Percentiles rank a stretch among this genome's conserved stretches.
Evolutionary conservation across 2,329 filamentous ascomycete species (phyloP).

Genomic region (Dothideomycetidae sp.): DNA sequence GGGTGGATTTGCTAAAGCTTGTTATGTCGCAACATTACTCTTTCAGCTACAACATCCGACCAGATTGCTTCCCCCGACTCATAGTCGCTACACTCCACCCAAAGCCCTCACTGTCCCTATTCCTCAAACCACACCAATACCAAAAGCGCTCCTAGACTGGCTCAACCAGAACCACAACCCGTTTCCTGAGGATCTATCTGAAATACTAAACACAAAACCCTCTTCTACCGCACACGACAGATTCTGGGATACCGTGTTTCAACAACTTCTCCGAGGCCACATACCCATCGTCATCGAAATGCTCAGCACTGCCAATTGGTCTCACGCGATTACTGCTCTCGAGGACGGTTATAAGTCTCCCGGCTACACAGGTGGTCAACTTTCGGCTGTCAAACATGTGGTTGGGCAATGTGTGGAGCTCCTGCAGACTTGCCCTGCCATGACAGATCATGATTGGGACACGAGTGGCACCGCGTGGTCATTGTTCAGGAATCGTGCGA

Average conservation of each 20-base stretch:
- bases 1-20: slow-evolving; percentile 55
- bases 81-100: slow-evolving; percentile 10
- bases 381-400: slow-evolving; percentile 65
- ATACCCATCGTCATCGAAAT: slow-evolving; percentile 52
- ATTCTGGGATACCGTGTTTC: slow-evolving; percentile 79
- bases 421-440: slow-evolving; percentile 58
- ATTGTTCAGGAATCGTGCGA: slow-evolving; percentile 63
- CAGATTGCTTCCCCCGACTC: slow-evolving; percentile 18
- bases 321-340: slow-evolving; percentile 50
- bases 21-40: slow-evolving; percentile 62
- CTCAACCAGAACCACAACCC: slow-evolving; percentile 60
- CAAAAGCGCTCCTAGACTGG: slow-evolving; percentile 73
- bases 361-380: slow-evolving; percentile 59
- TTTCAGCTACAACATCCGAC: slow-evolving; percentile 62
- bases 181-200: slow-evolving; percentile 51
- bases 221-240: slow-evolving; percentile 61
- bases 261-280: slow-evolving; percentile 59
- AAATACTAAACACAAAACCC: slow-evolving; percentile 49
- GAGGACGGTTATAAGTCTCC: slow-evolving; percentile 44
- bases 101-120: slow-evolving; percentile 6
- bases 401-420: slow-evolving; percentile 53
- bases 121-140: slow-evolving; percentile 38
- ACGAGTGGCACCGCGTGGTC: slow-evolving; percentile 70
- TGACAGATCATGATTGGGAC: slow-evolving; percentile 60
- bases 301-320: slow-evolving; percentile 64